These are phyloP conservation scores for Globisporangium parvum DNA, from an alignment of 352 stramenopile species.

Conservation along the genomic window DNA sequence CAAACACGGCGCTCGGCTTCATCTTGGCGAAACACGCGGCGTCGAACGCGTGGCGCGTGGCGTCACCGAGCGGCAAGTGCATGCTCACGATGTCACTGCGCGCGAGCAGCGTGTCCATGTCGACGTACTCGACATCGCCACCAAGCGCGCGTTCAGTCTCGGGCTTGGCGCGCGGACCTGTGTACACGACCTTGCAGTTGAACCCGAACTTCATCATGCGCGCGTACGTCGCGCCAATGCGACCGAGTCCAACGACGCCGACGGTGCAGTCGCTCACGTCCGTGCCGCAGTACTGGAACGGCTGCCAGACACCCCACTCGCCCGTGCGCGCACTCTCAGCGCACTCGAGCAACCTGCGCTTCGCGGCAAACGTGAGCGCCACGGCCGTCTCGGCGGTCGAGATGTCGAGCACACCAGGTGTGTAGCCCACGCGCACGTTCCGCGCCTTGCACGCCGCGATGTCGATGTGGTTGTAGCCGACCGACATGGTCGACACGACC, in stretches of 20 bases:
- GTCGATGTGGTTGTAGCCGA: conserved; percentile 90
- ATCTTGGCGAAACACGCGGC: conserved; percentile 71
- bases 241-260: conserved; percentile 69
- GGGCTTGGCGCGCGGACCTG: conserved; percentile 57
- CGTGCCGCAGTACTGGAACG: conserved; percentile 73
- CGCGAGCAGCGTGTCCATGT: conserved; percentile 64
- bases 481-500: conserved; percentile 84
- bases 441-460: conserved; percentile 58
- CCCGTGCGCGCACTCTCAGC: conserved; percentile 68
- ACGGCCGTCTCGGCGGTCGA: conserved; percentile 73
- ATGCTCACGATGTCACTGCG: conserved; percentile 87
- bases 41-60: conserved; percentile 70
- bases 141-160: conserved; percentile 28
- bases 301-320: conserved; percentile 73
- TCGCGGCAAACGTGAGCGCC: conserved; percentile 60
- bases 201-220: conserved; percentile 80
- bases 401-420: conserved; percentile 78
- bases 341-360: conserved; percentile 56
- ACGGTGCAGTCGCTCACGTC: conserved; percentile 75
- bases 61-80: conserved; percentile 71
- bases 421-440: conserved; percentile 78
- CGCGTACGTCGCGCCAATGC: conserved; percentile 82
- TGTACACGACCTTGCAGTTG: conserved; percentile 81
- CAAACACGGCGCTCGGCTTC: conserved; percentile 80
- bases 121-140: conserved; percentile 57